Evolutionary conservation across 1,284 basidiomycete species (phyloP).

Genomic region (Pseudozyma sp.): DNA sequence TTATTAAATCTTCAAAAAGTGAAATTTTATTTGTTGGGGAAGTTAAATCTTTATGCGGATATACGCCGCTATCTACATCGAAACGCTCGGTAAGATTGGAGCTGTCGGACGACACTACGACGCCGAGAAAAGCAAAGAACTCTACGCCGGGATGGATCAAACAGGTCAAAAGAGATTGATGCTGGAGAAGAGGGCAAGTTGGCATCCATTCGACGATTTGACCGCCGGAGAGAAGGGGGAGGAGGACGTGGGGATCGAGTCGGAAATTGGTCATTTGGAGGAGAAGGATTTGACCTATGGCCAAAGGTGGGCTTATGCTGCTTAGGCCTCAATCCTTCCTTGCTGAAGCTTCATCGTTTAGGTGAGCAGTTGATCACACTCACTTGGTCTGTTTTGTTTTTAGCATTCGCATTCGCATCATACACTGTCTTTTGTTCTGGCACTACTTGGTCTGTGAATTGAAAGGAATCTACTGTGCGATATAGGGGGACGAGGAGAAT

Average conservation of each 20-base stretch:
- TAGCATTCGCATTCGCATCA: too few species aligned
- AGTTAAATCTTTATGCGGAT: too few species aligned
- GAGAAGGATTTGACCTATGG: conserved; percentile 56
- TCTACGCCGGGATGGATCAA: conserved; percentile 34
- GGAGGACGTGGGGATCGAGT: conserved; percentile 67
- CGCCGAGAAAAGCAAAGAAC: conserved; percentile 37
- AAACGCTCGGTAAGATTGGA: conserved; percentile 66
- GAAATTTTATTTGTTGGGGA: too few species aligned
- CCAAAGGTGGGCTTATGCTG: conserved; percentile 61
- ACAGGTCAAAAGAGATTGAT: conserved; percentile 26
- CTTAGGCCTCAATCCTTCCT: too few species aligned
- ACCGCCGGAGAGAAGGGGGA: conserved; percentile 63
- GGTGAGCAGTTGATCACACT: too few species aligned
- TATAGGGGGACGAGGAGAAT: too few species aligned
- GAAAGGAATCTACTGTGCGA: too few species aligned
- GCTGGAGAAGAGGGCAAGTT: conserved; percentile 43
- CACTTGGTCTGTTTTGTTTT: too few species aligned
- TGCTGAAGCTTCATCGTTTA: too few species aligned
- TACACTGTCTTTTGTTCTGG: too few species aligned
- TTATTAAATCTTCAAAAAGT: too few species aligned
- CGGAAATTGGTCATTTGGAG: conserved; percentile 64
- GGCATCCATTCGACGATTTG: conserved; percentile 66
- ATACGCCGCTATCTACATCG: too few species aligned
- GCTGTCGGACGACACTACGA: conserved; percentile 59
- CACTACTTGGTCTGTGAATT: background rate